These are phyloP conservation scores for Paracoccidioides lutzii DNA, from an alignment of 2,329 filamentous ascomycete genomes.

Conservation along the genomic window DNA sequence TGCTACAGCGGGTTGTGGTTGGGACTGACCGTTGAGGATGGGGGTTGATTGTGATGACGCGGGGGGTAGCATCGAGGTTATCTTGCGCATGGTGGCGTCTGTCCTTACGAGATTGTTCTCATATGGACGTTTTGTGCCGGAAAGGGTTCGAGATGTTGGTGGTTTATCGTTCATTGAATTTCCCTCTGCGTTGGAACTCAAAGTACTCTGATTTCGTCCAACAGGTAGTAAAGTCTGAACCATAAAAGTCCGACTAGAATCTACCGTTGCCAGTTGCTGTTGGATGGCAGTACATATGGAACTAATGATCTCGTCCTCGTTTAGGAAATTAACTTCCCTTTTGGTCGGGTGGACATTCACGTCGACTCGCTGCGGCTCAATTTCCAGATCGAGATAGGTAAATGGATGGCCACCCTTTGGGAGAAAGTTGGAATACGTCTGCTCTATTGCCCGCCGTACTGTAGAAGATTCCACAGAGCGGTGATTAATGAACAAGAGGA, in stretches of 20 bases:
- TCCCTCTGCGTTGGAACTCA: slow-evolving; percentile 5
- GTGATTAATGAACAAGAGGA: slow-evolving; percentile 94
- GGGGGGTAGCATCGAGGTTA: slow-evolving; percentile 85
- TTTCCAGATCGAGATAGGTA: slow-evolving; percentile 79
- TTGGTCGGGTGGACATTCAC: slow-evolving; percentile 98
- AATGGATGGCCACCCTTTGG: slow-evolving; percentile 94
- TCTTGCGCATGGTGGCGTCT: slow-evolving; percentile 79
- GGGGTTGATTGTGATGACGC: slow-evolving; percentile 24
- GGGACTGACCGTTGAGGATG: slow-evolving; percentile 23
- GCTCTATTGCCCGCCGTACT: slow-evolving; percentile 82
- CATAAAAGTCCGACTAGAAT: slow-evolving; percentile 86
- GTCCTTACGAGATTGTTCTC: slow-evolving; percentile 86
- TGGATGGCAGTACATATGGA: slow-evolving; percentile 70
- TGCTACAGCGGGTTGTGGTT: slow-evolving; percentile 12
- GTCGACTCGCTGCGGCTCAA: slow-evolving; percentile 83
- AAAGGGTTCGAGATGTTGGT: slow-evolving; percentile 25
- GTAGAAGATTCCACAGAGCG: slow-evolving; percentile 79
- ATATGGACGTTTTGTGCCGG: slow-evolving; percentile 44
- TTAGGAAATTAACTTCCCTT: slow-evolving; percentile 89
- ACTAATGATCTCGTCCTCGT: slow-evolving; percentile 92
- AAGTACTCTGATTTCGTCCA: slow-evolving; percentile 26
- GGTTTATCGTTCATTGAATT: slow-evolving; percentile 20
- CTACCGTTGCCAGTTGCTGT: slow-evolving; percentile 66
- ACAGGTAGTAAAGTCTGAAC: slow-evolving; percentile 81
- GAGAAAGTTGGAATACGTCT: slow-evolving; percentile 73